phyloP scores from a whole-genome alignment of 805 yeast genomes.

The Torulaspora delbrueckii region DNA sequence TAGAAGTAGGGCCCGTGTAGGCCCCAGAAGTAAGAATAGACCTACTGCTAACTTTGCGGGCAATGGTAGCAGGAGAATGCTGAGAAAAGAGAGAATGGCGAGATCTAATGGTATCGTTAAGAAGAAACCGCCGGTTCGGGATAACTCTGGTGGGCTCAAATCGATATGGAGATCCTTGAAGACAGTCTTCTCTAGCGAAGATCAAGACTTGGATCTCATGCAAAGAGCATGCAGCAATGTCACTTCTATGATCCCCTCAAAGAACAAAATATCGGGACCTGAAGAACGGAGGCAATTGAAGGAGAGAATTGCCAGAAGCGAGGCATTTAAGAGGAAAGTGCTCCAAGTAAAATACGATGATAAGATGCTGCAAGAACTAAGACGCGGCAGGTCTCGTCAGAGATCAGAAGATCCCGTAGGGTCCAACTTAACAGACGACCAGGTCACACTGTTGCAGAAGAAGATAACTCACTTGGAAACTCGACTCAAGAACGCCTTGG shows the following conservation, averaged over 20 bases:
- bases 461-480: slow-evolving; percentile 14
- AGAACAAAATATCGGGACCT: slow-evolving; percentile 4
- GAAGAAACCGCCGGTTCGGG: slow-evolving; percentile 1
- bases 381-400: slow-evolving; percentile 20
- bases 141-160: slow-evolving; percentile 1
- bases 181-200: slow-evolving; percentile 21
- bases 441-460: slow-evolving; percentile 16
- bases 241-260: slow-evolving; percentile 8
- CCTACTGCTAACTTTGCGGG: slow-evolving; percentile 10
- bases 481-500: slow-evolving; percentile 12
- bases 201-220: slow-evolving; percentile 21
- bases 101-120: slow-evolving; percentile 4
- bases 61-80: slow-evolving; percentile 9
- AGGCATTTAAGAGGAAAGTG: slow-evolving; percentile 28
- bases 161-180: slow-evolving; percentile 8
- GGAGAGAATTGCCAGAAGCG: slow-evolving; percentile 27
- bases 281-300: slow-evolving; percentile 14
- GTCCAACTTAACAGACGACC: slow-evolving; percentile 15
- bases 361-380: slow-evolving; percentile 23
- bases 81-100: slow-evolving; percentile 2
- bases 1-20: slow-evolving; percentile 7
- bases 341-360: slow-evolving; percentile 30
- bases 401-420: not conserved
- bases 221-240: slow-evolving; percentile 20
- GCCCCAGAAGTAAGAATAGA: slow-evolving; percentile 3